Evolutionary conservation across 2,329 filamentous ascomycete genomes (phyloP), one percentile per base, ranked within the genome.

Genomic region (Pestalotiopsis sp.): DNA sequence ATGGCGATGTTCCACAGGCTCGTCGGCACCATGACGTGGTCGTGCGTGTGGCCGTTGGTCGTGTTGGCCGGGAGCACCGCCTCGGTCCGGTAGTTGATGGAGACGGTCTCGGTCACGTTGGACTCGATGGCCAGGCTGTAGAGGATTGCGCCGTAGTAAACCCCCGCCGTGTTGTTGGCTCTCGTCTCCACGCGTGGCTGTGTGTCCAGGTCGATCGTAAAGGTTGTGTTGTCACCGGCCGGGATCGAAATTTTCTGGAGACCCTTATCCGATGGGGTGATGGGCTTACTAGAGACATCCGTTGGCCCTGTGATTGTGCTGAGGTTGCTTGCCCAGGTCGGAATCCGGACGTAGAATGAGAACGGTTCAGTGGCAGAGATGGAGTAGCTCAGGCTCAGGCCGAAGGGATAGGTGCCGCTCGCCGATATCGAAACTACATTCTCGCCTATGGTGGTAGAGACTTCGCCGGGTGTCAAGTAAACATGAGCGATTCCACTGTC

Each of bases 401-500:
- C 66, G 70, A 78, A 75, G 31, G 76, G 87, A 74, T 88, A 88
- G 45, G 79, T 81, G 0, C 86, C 88, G 4, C 82, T 75, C 68
- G 82, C 84, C 12, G 75, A 73, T 25, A 88, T 78, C 2, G 74
- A 79, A 14, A 87, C 81, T 56, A 67, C 56, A 20, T 78, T 70
- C 57, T 77, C 76, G 3, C 77, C 71, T 17, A 86, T 73, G 3
- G 74, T 79, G 12, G 83, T 82, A 4, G 76, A 78, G 12, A 84
- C 79, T 3, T 75, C 80, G 5, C 79, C 80, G 1, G 87, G 86
- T 5, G 82, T 80, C 4, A 89, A 81, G 3, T 88, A 75, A 0
- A 82, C 81, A 74, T 89, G 87, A n/a, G 82, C 83, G n/a, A 88
- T 74, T 13, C 83, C 83, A 41, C 81, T 78, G 13, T 81, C 76